Evolutionary conservation across 2,329 filamentous ascomycete genomes (phyloP), one percentile per base, ranked within the genome.

Genomic region (Epicoccum nigrum): DNA sequence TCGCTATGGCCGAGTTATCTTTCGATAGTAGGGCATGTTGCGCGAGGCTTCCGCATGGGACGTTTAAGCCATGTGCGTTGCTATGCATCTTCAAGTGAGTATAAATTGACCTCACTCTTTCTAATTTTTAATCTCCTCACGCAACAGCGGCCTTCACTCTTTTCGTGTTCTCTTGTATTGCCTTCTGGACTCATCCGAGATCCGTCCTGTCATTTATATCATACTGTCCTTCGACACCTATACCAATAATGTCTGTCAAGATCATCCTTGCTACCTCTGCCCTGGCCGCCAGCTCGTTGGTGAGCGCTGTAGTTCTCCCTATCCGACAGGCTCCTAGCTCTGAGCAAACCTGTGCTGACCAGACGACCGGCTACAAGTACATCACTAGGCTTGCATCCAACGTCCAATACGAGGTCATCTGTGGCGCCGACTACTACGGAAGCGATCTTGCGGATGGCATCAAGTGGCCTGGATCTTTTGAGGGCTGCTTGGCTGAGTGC

Each of bases 131-230:
- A 3, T 40, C 23, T 40, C 37, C 17, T 28, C 30, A 43, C 40
- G 28, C 40, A 43, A 33, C 19, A 25, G 40, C 40, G 20, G 30
- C 28, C 15, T 27, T 43, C 40, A 17, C n/a, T 41, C 17, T 42
- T 4, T 8, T 7, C 19, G 13, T 25, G 13, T 15, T 33, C n/a
- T 6, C 17, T 34, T 17, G n/a, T 16, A n/a, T 31, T 21, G 27
- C 15, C 21, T 25, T 23, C 38, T 43, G 40, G 40, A 43, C 40
- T 43, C 30, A 23, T 33, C 12, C 9, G 40, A 43, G 40, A 28
- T 43, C 40, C 40, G 28, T 43, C 28, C 28, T 33, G 31, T 43
- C 40, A 16, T 33, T 43, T n/a, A 43, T 16, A 13, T 43, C 32
- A 28, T 33, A 43, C 17, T 28, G 17, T 43, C 17, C 19, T 43